phyloP scores from a whole-genome alignment of 495 filamentous ascomycete species.

The Neurospora tetraspora region DNA sequence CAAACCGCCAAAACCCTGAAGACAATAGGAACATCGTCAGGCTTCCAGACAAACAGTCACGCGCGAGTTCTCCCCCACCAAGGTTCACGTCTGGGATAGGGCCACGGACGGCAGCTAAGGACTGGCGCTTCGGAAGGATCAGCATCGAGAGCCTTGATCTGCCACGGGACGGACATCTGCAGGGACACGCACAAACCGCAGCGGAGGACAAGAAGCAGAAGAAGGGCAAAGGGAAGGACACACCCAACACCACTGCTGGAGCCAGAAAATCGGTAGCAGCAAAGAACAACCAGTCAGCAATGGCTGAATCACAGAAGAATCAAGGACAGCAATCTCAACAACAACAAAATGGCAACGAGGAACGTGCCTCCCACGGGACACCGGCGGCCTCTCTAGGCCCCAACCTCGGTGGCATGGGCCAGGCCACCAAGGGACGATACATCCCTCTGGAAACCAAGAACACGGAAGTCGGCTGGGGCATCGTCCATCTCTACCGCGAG shows the following conservation, averaged over 20 bases:
- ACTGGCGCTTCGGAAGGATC: constrained; percentile 39
- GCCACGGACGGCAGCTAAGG: constrained; percentile 27
- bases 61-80: constrained; percentile 23
- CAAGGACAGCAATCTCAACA: neutral
- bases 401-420: constrained; percentile 32
- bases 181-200: neutral
- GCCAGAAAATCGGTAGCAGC: neutral
- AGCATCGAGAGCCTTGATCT: constrained; percentile 36
- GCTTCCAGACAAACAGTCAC: constrained; percentile 23
- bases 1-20: constrained; percentile 8
- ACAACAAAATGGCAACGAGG: neutral
- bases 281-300: constrained; percentile 4
- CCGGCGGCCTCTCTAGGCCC: constrained; percentile 34
- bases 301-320: constrained; percentile 7
- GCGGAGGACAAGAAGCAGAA: neutral
- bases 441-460: constrained; percentile 63
- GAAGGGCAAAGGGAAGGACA: constrained; percentile 1
- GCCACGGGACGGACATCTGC: constrained; percentile 4
- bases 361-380: constrained; percentile 8
- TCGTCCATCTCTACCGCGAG: constrained; percentile 91
- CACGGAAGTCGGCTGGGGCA: constrained; percentile 80
- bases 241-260: neutral
- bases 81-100: constrained; percentile 25
- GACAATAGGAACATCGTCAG: constrained; percentile 18
- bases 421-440: constrained; percentile 62